phyloP scores from a whole-genome alignment of 257 asterid genomes.

The Gentiana macrophylla region DNA sequence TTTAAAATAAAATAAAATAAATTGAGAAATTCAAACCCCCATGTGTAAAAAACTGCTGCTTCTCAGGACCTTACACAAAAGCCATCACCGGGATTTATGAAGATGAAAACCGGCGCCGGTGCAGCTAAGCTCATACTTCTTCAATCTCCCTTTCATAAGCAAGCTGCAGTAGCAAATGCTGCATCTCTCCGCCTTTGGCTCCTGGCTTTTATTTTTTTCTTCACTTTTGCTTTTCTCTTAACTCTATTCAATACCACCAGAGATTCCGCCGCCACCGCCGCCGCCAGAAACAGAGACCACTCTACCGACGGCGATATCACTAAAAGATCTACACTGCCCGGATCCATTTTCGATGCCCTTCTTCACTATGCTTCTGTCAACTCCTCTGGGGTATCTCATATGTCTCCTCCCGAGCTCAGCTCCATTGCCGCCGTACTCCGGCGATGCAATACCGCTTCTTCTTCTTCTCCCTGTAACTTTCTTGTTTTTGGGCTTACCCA shows the following conservation, averaged over 20 bases:
- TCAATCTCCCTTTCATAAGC: constrained; percentile 50
- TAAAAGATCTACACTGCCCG: constrained; percentile 26
- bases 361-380: constrained; percentile 60
- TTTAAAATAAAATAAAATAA: no score
- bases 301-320: constrained; percentile 3
- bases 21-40: no score
- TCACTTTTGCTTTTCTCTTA: constrained; percentile 47
- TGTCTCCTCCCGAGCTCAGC: constrained; percentile 45
- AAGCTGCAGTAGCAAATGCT: constrained; percentile 22
- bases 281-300: constrained; percentile 1
- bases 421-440: constrained; percentile 49
- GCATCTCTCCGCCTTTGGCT: constrained; percentile 49
- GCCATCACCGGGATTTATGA: background rate
- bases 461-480: constrained; percentile 40
- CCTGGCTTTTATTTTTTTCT: constrained; percentile 32
- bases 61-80: no score
- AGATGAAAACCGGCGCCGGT: constrained; percentile 50
- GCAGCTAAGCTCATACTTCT: constrained; percentile 41
- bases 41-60: no score
- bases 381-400: constrained; percentile 24
- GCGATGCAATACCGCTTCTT: constrained; percentile 24
- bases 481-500: constrained; percentile 76
- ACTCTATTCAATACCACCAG: constrained; percentile 40
- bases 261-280: constrained; percentile 13
- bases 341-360: constrained; percentile 45